A percentile compares a stretch with the other conserved stretches of the same genome.
Evolutionary conservation across 129 eudicot genomes (phyloP).

Genomic region (Helichrysum umbraculigerum): DNA sequence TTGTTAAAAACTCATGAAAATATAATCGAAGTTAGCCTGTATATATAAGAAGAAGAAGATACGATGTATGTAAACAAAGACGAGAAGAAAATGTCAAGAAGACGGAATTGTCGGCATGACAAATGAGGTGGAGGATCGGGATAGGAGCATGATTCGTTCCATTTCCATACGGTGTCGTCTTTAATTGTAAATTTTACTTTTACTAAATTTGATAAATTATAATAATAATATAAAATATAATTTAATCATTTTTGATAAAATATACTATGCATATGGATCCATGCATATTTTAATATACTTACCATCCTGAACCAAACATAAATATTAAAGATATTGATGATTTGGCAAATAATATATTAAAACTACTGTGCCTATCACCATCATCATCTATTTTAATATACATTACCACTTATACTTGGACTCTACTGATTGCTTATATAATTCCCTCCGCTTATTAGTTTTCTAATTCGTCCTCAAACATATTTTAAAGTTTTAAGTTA

Average conservation of each 20-base stretch:
- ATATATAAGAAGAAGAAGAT: no score
- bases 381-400: conserved; percentile 15
- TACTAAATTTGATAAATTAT: not conserved
- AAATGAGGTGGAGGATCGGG: no score
- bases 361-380: conserved; percentile 17
- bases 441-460: conserved; percentile 13
- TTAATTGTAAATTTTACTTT: no score
- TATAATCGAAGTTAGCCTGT: no score
- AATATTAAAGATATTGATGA: not conserved
- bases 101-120: no score
- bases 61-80: no score
- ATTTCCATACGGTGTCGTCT: no score
- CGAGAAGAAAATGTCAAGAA: no score
- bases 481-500: not conserved
- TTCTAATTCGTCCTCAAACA: not conserved
- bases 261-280: not conserved
- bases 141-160: no score
- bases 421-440: conserved; percentile 27
- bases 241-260: no score
- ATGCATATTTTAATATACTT: not conserved
- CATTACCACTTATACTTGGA: conserved; percentile 21
- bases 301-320: not conserved
- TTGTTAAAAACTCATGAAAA: no score
- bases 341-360: conserved; percentile 15
- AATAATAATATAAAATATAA: no score